Evolutionary conservation across 306 rosid genomes (phyloP).

Genomic region (Alnus glutinosa): DNA sequence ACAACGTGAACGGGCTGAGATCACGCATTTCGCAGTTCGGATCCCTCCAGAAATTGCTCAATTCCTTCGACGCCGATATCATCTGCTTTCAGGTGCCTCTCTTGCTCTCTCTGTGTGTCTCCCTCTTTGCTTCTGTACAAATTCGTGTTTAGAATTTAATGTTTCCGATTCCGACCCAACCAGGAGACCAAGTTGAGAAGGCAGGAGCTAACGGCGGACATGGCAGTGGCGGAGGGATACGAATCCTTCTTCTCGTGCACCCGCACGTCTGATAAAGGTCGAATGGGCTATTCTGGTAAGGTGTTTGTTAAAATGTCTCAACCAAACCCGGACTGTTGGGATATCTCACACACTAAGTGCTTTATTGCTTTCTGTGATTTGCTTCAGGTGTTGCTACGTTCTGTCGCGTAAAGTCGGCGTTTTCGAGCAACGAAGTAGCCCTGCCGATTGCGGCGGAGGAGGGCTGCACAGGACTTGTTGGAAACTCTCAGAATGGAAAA

Average conservation of each 20-base stretch:
- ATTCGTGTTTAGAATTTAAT: neutral
- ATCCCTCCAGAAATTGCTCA: conserved; percentile 74
- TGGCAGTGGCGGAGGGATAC: conserved; percentile 75
- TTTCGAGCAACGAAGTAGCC: conserved; percentile 66
- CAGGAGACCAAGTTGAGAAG: conserved; percentile 80
- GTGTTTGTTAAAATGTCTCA: conserved; percentile 32
- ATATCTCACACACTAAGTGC: neutral
- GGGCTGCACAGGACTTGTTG: conserved; percentile 76
- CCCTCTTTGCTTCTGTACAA: neutral
- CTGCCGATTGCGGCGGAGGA: conserved; percentile 80
- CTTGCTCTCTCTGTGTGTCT: neutral
- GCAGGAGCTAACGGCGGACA: conserved; percentile 75
- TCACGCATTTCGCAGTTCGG: conserved; percentile 87
- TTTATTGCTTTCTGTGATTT: neutral
- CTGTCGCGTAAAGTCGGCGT: conserved; percentile 85
- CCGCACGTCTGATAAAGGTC: conserved; percentile 66
- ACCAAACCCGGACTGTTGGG: neutral
- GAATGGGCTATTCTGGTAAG: conserved; percentile 83
- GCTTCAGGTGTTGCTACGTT: conserved; percentile 81
- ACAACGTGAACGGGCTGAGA: conserved; percentile 88
- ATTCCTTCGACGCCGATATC: conserved; percentile 83
- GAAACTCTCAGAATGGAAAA: conserved; percentile 36
- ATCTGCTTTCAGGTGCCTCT: conserved; percentile 68
- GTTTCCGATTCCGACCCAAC: conserved; percentile 1
- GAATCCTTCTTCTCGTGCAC: conserved; percentile 90